These are phyloP conservation scores for Takashimella koratensis DNA, from an alignment of 1,284 basidiomycete genomes.

Conservation along the genomic window DNA sequence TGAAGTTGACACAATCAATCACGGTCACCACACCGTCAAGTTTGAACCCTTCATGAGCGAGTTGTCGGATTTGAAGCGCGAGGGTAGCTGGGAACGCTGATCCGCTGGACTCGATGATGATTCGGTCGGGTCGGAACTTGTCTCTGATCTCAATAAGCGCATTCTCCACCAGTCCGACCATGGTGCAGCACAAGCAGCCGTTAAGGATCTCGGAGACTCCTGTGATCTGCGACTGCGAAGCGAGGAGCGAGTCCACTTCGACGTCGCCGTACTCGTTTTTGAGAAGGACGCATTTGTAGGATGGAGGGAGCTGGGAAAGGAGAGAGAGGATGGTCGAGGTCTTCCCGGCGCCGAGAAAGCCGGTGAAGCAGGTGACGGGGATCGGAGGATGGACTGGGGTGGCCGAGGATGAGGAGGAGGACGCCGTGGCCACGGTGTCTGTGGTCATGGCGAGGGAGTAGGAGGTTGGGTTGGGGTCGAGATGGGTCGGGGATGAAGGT, in stretches of 20 bases:
- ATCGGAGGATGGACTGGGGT: conserved; percentile 46
- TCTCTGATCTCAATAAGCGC: conserved; percentile 84
- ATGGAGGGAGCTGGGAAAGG: conserved; percentile 69
- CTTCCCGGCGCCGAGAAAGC: conserved; percentile 57
- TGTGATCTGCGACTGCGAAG: conserved; percentile 71
- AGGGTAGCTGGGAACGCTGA: conserved; percentile 72
- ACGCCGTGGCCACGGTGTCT: conserved; percentile 1
- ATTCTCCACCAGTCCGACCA: conserved; percentile 86
- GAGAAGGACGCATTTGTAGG: conserved; percentile 68
- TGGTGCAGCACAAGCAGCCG: conserved; percentile 89
- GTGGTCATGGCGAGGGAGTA: conserved; percentile 4
- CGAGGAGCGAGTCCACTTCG: conserved; percentile 77
- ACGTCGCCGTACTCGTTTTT: conserved; percentile 56
- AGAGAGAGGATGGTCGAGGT: conserved; percentile 71
- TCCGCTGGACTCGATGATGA: conserved; percentile 86
- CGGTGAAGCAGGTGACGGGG: conserved; percentile 80
- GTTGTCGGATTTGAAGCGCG: conserved; percentile 82
- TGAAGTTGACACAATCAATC: conserved; percentile 79
- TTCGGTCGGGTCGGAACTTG: conserved; percentile 74
- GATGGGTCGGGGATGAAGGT: neutral
- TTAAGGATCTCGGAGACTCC: conserved; percentile 88
- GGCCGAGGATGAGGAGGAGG: neutral
- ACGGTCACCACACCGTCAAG: conserved; percentile 86
- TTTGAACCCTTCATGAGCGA: conserved; percentile 71
- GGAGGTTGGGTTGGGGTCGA: too few relatives aligned